Evolutionary conservation across 768 basidiomycete genomes (phyloP), one percentile per base, ranked within the genome.

Genomic region (Boletus pseudo-olivaceus): DNA sequence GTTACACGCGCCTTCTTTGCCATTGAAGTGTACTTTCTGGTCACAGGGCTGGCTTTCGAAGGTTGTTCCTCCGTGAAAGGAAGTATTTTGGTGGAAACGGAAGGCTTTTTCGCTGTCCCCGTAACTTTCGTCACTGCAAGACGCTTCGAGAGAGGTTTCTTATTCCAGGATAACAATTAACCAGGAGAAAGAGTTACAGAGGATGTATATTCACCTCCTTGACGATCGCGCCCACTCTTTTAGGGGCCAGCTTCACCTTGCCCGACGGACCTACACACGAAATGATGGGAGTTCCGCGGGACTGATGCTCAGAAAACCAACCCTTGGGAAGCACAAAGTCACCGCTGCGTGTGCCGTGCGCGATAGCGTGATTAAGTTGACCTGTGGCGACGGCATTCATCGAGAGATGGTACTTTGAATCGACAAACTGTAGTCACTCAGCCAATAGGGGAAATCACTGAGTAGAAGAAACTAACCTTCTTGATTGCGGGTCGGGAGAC

Each of bases 401-500:
- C 56, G 75, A 67, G 47, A 83, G 62, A 57, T 76, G 76, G 70
- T 82, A 85, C 61, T 73, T 77, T 55, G 81, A 76, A 60, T 79
- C 80, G 52, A 82, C 73, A 69, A 72, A 85, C 77, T 83, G 69
- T 32, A 26, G 29, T 20, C 7, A 33, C 6, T 57, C 43, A 40
- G 49, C 41, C 8, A 19, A 29, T 4, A 7, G 26, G 5, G 12
- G 19, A 2, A 10, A 7, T 35, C 8, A 5, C 26, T 27, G 33
- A 27, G 49, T 9, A 35, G 33, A 35, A 49, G 3, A 32, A 10
- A 7, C 23, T 14, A 7, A 89, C 86, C 81, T 90, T 90, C 83
- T 94, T 95, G 72, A 94, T 87, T 7, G 78, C 78, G 20, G 76
- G 73, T 45, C 93, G 80, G 14, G 90, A 93, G 37, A 91, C 91